phyloP scores from a whole-genome alignment of 371 early-diverging fungal species.

The Gilbertella persicaria region DNA sequence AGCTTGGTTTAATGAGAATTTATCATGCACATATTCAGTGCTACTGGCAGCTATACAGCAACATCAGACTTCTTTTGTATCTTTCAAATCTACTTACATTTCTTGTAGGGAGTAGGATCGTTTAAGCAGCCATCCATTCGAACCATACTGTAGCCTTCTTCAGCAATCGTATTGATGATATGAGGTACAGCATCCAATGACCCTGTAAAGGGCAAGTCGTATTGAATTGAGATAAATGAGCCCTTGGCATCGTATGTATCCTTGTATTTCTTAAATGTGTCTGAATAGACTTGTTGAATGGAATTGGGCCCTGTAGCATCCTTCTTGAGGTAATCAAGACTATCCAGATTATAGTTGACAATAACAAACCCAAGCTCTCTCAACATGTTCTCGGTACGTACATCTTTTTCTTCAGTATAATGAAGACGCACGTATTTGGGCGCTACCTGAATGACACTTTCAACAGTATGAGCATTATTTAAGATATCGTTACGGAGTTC shows the following conservation, averaged over 20 bases:
- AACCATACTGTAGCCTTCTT: slow-evolving; percentile 60
- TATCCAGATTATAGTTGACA: slow-evolving; percentile 55
- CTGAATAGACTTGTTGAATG: slow-evolving; percentile 44
- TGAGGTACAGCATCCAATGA: slow-evolving; percentile 48
- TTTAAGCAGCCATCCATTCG: slow-evolving; percentile 59
- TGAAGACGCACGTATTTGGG: slow-evolving; percentile 61
- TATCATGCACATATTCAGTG: slow-evolving; percentile 41
- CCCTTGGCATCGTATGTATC: slow-evolving; percentile 50
- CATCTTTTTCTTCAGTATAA: slow-evolving; percentile 46
- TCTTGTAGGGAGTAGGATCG: slow-evolving; percentile 57
- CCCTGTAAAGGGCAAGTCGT: slow-evolving; percentile 60
- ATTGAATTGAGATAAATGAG: slow-evolving; percentile 54
- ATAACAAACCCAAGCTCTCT: slow-evolving; percentile 52
- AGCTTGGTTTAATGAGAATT: slow-evolving; percentile 46
- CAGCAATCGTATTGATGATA: slow-evolving; percentile 47
- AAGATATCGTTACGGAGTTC: slow-evolving; percentile 50
- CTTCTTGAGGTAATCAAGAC: slow-evolving; percentile 49
- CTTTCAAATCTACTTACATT: slow-evolving; percentile 24
- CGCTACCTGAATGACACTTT: slow-evolving; percentile 49
- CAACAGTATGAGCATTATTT: slow-evolving; percentile 48
- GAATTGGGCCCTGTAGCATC: slow-evolving; percentile 37
- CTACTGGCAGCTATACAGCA: slow-evolving; percentile 13
- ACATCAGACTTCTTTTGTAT: background rate
- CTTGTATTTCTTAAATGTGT: slow-evolving; percentile 39
- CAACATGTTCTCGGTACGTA: slow-evolving; percentile 41